These are phyloP conservation scores for Aspergillus sp. DNA, from an alignment of 2,329 filamentous ascomycete species.

Conservation along the genomic window DNA sequence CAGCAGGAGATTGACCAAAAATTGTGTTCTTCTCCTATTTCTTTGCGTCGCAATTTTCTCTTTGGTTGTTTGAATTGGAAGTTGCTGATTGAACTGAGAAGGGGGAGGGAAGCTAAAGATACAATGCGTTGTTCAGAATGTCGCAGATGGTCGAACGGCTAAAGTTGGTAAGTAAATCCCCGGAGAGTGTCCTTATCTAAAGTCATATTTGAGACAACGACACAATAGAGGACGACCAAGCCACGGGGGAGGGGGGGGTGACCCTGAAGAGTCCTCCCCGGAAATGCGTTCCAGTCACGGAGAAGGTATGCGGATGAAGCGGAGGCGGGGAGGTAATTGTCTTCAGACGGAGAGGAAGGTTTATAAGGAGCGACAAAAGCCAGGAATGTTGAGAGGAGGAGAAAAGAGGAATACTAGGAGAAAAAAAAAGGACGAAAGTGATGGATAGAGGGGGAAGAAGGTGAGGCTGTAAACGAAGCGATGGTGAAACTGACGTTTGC, in stretches of 20 bases:
- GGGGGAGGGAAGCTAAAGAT: conserved; percentile 15
- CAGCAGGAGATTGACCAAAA: too few species aligned
- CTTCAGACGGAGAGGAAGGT: neutral
- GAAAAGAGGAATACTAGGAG: neutral
- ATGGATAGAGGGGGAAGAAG: conserved; percentile 1
- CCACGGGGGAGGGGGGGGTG: conserved; percentile 3
- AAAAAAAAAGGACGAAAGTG: neutral
- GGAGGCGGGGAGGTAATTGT: neutral
- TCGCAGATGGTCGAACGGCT: conserved; percentile 26
- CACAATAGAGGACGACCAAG: conserved; percentile 11
- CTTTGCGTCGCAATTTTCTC: neutral
- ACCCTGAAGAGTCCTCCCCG: conserved; percentile 8
- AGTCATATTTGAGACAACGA: conserved; percentile 30
- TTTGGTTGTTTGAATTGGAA: conserved; percentile 1
- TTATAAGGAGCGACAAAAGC: neutral
- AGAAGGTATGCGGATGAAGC: neutral
- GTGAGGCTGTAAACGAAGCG: conserved; percentile 3
- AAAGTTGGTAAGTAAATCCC: conserved; percentile 32
- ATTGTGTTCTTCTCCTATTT: conserved; percentile 2
- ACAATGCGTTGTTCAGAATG: conserved; percentile 34
- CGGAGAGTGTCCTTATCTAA: conserved; percentile 30
- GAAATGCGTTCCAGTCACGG: neutral
- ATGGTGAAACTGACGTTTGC: conserved; percentile 20
- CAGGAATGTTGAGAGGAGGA: neutral
- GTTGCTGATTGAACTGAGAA: conserved; percentile 16